Evolutionary conservation across 306 rosid species (phyloP).

Genomic region (Castanea sativa): DNA sequence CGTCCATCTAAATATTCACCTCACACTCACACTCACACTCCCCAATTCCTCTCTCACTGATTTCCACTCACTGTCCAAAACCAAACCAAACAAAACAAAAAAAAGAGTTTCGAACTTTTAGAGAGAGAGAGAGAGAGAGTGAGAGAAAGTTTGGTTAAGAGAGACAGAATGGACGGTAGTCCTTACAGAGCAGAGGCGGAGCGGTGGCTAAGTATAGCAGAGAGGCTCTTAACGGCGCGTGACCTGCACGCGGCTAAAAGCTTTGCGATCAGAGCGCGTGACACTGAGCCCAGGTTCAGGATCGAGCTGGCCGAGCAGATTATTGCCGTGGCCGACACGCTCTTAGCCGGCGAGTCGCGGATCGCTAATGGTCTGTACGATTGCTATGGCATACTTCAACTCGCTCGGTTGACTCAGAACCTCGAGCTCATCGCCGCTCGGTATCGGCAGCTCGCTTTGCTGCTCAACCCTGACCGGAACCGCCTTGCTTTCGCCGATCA

Average conservation of each 20-base stretch:
- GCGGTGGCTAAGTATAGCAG: conserved; percentile 82
- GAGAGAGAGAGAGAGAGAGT: background rate
- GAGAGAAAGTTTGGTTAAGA: background rate
- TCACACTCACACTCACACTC: too few relatives aligned
- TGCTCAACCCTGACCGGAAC: conserved; percentile 62
- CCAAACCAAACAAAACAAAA: background rate
- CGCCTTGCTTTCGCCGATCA: conserved; percentile 56
- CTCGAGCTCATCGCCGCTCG: conserved; percentile 68
- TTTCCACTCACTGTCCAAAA: background rate
- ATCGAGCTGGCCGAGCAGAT: conserved; percentile 64
- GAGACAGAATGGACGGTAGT: conserved; percentile 29
- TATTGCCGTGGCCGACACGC: conserved; percentile 73
- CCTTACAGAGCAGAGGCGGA: conserved; percentile 68
- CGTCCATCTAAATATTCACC: background rate
- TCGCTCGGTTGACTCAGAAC: conserved; percentile 55
- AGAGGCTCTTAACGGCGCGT: conserved; percentile 69
- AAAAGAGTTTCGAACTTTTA: background rate
- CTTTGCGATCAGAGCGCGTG: conserved; percentile 86
- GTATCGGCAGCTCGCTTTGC: conserved; percentile 68
- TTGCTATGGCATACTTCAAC: conserved; percentile 67
- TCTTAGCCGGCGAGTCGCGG: conserved; percentile 60
- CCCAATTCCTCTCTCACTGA: background rate
- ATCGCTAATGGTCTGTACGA: conserved; percentile 51
- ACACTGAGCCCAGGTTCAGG: conserved; percentile 63
- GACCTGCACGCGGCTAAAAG: conserved; percentile 74